Base-by-base conservation (phyloP, 805 yeast species). In the Spencermartinsiella europaea region DNA sequence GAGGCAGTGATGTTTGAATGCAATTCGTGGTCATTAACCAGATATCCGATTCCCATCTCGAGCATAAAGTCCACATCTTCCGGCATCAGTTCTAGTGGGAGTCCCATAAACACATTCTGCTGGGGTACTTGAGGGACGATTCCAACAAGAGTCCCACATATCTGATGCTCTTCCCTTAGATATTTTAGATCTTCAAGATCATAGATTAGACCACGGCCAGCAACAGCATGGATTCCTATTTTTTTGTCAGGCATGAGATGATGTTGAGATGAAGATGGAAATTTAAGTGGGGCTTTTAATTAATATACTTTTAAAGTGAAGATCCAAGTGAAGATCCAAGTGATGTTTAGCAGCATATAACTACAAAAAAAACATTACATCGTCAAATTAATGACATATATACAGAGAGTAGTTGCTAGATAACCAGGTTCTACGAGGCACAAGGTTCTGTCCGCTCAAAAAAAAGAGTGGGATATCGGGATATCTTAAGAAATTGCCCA, bases 51-150 rank as follows among this genome's bases (percentile, higher is more conserved):
- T 16, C 62, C 57, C 0, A 68, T 67, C 3, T 68, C 66, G 5
- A 82, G 69, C 22, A 89, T 67, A 79, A 85, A 85, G 8, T 79
- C 51, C 0, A 81, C 79, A 57, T 91, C 98, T 63, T 86, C 95
- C 0, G 77, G 64, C 65, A 79, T 73, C 38, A 91, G 67, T 57
- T 80, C 78, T 42, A 93, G 64, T 0, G 99, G 99, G 2, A 90
- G 65, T 0, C 96, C 95, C 35, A 87, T 68, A 57, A 90, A 84
- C n/a, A 81, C 71, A 58, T 88, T 89, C 59, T 91, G 99, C 62
- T 93, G 99, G 1, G 97, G 93, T n/a, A 90, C 88, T 40, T 80
- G 73, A 0, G 96, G 85, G 25, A 93, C 67, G 0, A 96, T 85
- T 0, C 99, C 99, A 0, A 78, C 67, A 14, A 91, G 69, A 1